phyloP scores from a whole-genome alignment of 2,329 filamentous ascomycete genomes.

The Colletotrichum simmondsii region DNA sequence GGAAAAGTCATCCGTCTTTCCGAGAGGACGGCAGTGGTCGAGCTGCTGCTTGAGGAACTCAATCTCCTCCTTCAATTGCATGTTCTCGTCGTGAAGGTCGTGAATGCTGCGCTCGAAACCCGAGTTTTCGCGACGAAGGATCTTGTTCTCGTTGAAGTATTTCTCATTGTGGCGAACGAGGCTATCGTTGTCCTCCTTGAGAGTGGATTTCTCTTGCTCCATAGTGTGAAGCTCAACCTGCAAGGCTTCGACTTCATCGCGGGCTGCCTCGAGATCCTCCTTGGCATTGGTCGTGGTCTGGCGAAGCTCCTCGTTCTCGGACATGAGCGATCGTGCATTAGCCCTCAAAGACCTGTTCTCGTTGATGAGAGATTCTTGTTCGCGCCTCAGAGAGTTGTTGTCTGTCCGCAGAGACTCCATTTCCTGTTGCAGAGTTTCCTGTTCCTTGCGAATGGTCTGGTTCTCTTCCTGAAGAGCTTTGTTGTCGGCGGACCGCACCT shows the following conservation, averaged over 20 bases:
- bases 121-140: slow-evolving; percentile 58
- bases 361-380: slow-evolving; percentile 54
- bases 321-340: slow-evolving; percentile 52
- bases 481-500: slow-evolving; percentile 51
- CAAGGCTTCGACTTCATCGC: slow-evolving; percentile 52
- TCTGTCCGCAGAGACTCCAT: slow-evolving; percentile 53
- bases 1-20: slow-evolving; percentile 48
- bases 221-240: slow-evolving; percentile 52
- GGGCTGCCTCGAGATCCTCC: slow-evolving; percentile 53
- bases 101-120: slow-evolving; percentile 58
- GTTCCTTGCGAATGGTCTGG: slow-evolving; percentile 48
- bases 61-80: slow-evolving; percentile 59
- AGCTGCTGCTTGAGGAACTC: slow-evolving; percentile 57
- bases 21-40: slow-evolving; percentile 51
- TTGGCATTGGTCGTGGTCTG: slow-evolving; percentile 52
- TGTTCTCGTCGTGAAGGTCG: slow-evolving; percentile 57
- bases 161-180: slow-evolving; percentile 66
- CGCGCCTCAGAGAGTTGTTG: slow-evolving; percentile 52
- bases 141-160: slow-evolving; percentile 65
- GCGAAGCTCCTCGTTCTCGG: slow-evolving; percentile 57
- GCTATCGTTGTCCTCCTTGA: slow-evolving; percentile 63
- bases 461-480: slow-evolving; percentile 53
- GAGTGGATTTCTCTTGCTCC: slow-evolving; percentile 54
- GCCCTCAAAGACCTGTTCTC: slow-evolving; percentile 58
- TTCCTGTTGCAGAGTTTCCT: slow-evolving; percentile 50